Conservation (phyloP, 306 rosid genomes). For the Argentina anserina region DNA sequence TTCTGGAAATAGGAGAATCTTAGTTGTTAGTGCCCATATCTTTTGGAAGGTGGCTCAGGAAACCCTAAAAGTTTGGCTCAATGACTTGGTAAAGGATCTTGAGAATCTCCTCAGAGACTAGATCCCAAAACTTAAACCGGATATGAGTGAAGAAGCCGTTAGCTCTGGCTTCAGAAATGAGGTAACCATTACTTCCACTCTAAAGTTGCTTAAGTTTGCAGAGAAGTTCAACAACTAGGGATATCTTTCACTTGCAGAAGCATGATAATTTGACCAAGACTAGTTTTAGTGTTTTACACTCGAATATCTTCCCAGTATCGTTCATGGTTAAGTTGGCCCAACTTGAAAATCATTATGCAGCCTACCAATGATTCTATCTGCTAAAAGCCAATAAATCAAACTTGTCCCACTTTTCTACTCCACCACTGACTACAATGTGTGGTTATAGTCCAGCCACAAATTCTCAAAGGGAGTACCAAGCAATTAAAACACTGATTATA, state of each 20-base stretch:
- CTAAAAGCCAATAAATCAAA: conserved; percentile 8
- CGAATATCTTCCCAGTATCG: neutral
- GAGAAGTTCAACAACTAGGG: neutral
- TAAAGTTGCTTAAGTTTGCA: neutral
- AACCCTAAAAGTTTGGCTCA: neutral
- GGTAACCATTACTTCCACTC: neutral
- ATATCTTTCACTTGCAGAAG: neutral
- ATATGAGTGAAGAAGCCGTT: neutral
- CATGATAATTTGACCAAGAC: neutral
- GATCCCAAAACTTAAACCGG: neutral
- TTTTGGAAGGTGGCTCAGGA: neutral
- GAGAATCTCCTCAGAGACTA: neutral
- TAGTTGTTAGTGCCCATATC: neutral
- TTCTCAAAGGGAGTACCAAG: neutral
- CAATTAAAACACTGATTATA: neutral
- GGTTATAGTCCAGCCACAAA: neutral
- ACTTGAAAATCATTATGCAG: neutral
- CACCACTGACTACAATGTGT: neutral
- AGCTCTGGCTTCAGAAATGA: neutral
- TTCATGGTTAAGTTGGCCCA: neutral
- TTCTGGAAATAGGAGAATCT: neutral
- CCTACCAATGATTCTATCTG: neutral
- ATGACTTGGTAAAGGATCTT: neutral
- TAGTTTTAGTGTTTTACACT: neutral
- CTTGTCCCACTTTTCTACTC: conserved; percentile 9